Percentiles rank a stretch among this genome's conserved stretches.
phyloP scores from a whole-genome alignment of 2,329 filamentous ascomycete species.

The Rhynchosporium agropyri region DNA sequence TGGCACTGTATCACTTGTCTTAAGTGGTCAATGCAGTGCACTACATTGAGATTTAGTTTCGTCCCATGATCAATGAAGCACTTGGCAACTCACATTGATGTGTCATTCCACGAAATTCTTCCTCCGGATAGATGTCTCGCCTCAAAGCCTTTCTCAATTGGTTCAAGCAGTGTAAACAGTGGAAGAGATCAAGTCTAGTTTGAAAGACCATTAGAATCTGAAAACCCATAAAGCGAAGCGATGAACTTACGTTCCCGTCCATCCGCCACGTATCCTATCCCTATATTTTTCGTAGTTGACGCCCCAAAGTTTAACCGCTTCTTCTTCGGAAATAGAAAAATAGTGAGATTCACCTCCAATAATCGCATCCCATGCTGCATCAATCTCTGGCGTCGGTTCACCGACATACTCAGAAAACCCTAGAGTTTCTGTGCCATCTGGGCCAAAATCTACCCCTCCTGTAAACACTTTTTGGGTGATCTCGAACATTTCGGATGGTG shows the following conservation, averaged over 20 bases:
- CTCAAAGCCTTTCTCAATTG: not conserved
- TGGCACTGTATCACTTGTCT: not conserved
- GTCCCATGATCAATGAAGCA: not conserved
- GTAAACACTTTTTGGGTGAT: not conserved
- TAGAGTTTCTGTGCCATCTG: not conserved
- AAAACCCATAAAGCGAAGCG: not conserved
- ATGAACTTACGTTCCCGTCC: not conserved
- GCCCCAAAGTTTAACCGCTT: not conserved
- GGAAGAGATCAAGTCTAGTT: not conserved
- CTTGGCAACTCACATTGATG: not conserved
- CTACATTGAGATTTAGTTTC: not conserved
- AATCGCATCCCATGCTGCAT: not conserved
- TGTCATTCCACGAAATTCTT: not conserved
- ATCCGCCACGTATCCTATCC: not conserved
- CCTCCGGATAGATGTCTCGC: not conserved
- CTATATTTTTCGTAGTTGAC: not conserved
- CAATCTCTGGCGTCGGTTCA: not conserved
- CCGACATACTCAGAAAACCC: not conserved
- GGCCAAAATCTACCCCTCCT: not conserved
- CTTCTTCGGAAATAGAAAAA: not conserved
- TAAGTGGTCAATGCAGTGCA: not conserved
- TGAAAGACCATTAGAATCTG: not conserved
- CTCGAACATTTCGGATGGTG: not conserved
- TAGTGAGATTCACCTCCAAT: not conserved
- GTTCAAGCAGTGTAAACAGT: not conserved